Percentiles rank a stretch among this genome's conserved stretches.
phyloP scores from a whole-genome alignment of 2,329 filamentous ascomycete species.

The Cryphonectria naterciae region DNA sequence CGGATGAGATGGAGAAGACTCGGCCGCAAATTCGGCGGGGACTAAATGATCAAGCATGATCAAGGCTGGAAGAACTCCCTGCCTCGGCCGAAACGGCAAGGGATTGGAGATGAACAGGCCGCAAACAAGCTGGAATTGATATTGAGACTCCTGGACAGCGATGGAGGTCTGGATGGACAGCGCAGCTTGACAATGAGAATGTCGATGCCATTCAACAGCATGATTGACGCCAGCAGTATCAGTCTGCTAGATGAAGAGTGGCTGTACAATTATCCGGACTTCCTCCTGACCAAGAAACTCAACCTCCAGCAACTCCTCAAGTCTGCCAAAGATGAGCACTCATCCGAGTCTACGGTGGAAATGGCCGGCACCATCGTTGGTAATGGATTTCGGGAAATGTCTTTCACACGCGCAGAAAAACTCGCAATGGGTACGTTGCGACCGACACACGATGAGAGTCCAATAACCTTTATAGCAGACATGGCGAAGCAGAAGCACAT shows the following conservation, averaged over 20 bases:
- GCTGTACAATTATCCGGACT: constrained; percentile 32
- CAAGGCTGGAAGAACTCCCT: neutral
- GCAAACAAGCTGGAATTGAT: neutral
- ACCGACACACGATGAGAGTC: too few relatives aligned
- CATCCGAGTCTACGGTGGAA: neutral
- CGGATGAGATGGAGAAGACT: neutral
- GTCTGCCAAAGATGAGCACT: neutral
- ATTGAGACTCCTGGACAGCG: neutral
- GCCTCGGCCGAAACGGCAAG: neutral
- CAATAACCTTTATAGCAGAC: neutral
- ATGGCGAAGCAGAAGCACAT: constrained; percentile 12
- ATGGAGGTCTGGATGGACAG: neutral
- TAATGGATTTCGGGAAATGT: neutral
- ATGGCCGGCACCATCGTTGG: neutral
- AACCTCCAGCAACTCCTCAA: neutral
- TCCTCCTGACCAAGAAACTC: constrained; percentile 6
- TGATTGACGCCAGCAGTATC: constrained; percentile 27
- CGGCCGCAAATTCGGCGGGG: neutral
- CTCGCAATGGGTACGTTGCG: too few relatives aligned
- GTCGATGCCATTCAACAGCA: constrained; percentile 18
- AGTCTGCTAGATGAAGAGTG: constrained; percentile 30
- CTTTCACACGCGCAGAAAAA: too few relatives aligned
- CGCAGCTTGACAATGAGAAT: constrained; percentile 22
- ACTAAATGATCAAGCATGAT: neutral
- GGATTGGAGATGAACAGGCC: neutral